Base-by-base conservation (phyloP, 2,329 filamentous ascomycete genomes). In the Diaporthe sp. region DNA sequence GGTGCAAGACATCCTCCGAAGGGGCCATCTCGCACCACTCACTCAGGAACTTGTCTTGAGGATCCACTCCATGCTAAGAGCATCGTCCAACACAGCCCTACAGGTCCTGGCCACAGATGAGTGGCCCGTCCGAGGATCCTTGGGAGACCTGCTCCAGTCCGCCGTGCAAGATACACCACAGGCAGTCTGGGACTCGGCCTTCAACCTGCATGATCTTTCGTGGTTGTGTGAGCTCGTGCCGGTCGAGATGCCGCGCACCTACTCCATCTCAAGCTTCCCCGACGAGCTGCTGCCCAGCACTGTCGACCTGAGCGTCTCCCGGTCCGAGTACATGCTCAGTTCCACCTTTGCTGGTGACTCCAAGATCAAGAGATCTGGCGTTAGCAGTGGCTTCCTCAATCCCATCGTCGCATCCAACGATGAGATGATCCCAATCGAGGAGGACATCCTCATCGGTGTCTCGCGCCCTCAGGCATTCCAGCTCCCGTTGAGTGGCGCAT, bases 311-410 rank as follows among this genome's bases (percentile, higher is more conserved):
- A 88, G 86, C 0, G 82, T 89, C 39, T 88, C 87, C 1, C 83
- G 88, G 1, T 85, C 87, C 0, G 87, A 89, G 63, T 88, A 88
- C 77, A 84, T 87, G 25, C 79, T 89, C 0, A 86, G 84, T 61
- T 80, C 84, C 0, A 84, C 83, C 0, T 85, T 87, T 71, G 79
- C 84, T 0, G 81, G 81, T 2, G 77, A 79, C 2, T 76, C 80
- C 0, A 76, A 81, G 0, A 71, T 83, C 22, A 77, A 77, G 1
- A 83, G 86, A 2, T 82, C 85, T 8, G 88, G 88, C 13, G 87
- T 90, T 0, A 86, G 86, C 22, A 89, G 88, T 72, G 86, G 87
- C 7, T 89, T 89, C 77, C 81, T 90, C n/a, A 90, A 90, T 70
- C 88, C 88, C 0, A 80, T 79, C n/a, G 80, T 86, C 1, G 78